A percentile compares a stretch with the other conserved stretches of the same genome.
phyloP scores from a whole-genome alignment of 2,329 filamentous ascomycete species.

The Calonectria leucothoes region DNA sequence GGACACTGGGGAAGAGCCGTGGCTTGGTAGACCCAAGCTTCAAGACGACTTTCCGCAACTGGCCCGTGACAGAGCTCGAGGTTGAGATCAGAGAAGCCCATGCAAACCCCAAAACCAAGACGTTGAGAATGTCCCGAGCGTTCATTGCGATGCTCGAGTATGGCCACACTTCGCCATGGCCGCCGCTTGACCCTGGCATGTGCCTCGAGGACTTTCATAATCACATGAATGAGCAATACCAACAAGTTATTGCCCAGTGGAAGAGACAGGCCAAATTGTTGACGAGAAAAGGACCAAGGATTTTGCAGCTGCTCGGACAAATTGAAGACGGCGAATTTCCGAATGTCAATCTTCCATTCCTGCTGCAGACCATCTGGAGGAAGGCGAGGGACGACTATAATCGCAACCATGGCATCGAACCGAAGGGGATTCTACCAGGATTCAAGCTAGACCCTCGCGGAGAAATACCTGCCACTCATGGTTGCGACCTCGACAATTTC shows the following conservation, averaged over 20 bases:
- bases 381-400: conserved; percentile 26
- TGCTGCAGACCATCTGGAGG: conserved; percentile 22
- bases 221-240: not conserved
- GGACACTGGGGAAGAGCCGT: not conserved
- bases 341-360: conserved; percentile 7
- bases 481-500: conserved; percentile 33
- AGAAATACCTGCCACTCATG: conserved; percentile 22
- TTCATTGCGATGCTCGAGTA: conserved; percentile 6
- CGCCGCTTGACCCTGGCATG: conserved; percentile 27
- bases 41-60: not conserved
- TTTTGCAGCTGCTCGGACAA: conserved; percentile 22
- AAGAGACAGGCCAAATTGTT: conserved; percentile 12
- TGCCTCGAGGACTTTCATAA: not conserved
- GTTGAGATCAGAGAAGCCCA: not conserved
- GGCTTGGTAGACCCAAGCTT: not conserved
- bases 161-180: conserved; percentile 23
- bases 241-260: not conserved
- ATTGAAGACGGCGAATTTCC: conserved; percentile 3
- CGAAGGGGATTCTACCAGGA: conserved; percentile 18
- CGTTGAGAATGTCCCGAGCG: not conserved
- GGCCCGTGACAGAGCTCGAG: not conserved
- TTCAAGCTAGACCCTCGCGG: conserved; percentile 26
- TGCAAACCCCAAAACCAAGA: not conserved
- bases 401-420: not conserved
- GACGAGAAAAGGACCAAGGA: conserved; percentile 12